Evolutionary conservation across 768 basidiomycete genomes (phyloP), one percentile per base, ranked within the genome.

Genomic region (Boletus sp.): DNA sequence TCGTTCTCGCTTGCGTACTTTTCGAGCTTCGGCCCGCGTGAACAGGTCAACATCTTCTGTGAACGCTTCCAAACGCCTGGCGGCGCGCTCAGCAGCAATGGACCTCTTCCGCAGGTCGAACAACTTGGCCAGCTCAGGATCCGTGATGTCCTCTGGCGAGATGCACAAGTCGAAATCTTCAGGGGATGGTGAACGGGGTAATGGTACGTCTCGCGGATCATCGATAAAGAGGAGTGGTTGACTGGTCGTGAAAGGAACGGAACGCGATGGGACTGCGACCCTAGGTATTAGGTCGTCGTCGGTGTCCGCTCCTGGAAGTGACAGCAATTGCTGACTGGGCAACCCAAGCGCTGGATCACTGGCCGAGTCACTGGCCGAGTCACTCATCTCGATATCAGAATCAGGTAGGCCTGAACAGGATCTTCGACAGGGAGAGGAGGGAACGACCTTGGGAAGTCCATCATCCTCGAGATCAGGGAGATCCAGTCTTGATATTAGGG

Each of bases 1-100:
- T 60, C 79, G 78, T 60, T 81, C 79, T 47, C 73, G 70, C 66
- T 80, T 82, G 57, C 78, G 70, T 58, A 51, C 64, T 56, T 71
- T 75, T 58, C 76, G 69, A 50, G 76, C 77, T 60, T 79, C 80
- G 55, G 70, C 71, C 33, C 73, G 71, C 53, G 65, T 60, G 54
- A 72, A 70, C 55, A 72, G 70, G 62, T 72, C 70, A n/a, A 70
- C 70, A 50, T 74, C 70, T 19, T 72, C 71, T 25, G 69, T 60
- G 55, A 73, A 57, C 50, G 61, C 52, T 55, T 75, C 73, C 45
- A 59, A 34, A 29, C 64, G 67, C 50, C 68, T 52, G 11, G 70
- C 72, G 50, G 61, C 63, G 23, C 67, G 67, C 60, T 72, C 67
- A 54, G 70, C 67, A 45, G 70, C 64, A 19, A 72, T 54, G 38